Percentiles rank a stretch among this genome's conserved stretches.
Conservation (phyloP, 345 rosid species). For the Physaria fendleri region DNA sequence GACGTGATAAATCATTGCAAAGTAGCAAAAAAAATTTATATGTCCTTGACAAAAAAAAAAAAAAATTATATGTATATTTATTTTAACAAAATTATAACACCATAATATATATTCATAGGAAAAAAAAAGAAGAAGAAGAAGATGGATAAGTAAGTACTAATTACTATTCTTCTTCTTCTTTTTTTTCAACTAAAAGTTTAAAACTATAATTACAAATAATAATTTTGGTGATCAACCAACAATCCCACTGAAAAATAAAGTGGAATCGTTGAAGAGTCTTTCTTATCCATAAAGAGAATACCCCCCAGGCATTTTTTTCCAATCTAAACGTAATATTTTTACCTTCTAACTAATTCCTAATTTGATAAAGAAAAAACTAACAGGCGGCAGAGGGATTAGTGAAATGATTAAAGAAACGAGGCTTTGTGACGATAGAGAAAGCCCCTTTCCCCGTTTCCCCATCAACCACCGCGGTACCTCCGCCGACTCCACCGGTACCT, state of each 20-base stretch:
- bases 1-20: conserved; percentile 20
- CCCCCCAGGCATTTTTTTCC: conserved; percentile 5
- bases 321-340: conserved; percentile 1
- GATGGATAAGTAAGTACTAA: conserved; percentile 30
- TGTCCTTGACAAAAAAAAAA: background rate
- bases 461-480: conserved; percentile 13
- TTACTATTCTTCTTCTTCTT: background rate
- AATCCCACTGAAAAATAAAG: conserved; percentile 72
- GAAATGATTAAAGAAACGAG: conserved; percentile 64
- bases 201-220: conserved; percentile 39
- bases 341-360: conserved; percentile 4
- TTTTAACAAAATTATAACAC: conserved; percentile 32
- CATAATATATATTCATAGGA: background rate
- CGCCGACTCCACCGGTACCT: background rate
- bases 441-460: conserved; percentile 23
- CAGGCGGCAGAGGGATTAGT: conserved; percentile 83
- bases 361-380: conserved; percentile 25
- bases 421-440: conserved; percentile 34
- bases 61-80: background rate
- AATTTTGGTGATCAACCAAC: conserved; percentile 31
- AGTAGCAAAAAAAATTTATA: background rate
- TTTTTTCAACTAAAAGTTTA: conserved; percentile 40
- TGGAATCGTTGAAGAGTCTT: conserved; percentile 36
- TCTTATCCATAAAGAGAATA: conserved; percentile 24
- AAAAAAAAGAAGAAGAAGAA: background rate